These are phyloP conservation scores for Suhomyces faveliae DNA, from an alignment of 805 yeast species.

Conservation along the genomic window DNA sequence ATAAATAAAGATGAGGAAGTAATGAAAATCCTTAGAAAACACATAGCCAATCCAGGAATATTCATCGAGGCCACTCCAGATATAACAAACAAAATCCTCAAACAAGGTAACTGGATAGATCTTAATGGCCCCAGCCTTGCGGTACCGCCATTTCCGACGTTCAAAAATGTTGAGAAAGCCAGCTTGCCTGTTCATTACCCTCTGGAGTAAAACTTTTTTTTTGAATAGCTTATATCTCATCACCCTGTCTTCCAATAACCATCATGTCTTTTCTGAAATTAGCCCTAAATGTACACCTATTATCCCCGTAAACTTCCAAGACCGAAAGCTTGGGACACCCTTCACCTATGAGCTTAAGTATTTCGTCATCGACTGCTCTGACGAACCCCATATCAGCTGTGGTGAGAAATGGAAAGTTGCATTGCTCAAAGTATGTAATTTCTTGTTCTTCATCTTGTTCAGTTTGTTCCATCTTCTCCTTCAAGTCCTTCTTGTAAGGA, in stretches of 20 bases:
- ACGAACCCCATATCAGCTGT: constrained; percentile 79
- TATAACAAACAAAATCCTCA: constrained; percentile 27
- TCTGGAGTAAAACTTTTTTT: too few species aligned
- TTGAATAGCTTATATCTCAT: constrained; percentile 8
- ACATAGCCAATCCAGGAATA: constrained; percentile 36
- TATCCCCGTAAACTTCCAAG: constrained; percentile 80
- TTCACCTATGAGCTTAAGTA: constrained; percentile 54
- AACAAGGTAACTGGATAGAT: constrained; percentile 19
- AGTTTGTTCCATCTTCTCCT: constrained; percentile 13
- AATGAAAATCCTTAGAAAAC: constrained; percentile 18
- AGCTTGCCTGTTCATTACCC: constrained; percentile 44
- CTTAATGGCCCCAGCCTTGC: constrained; percentile 18
- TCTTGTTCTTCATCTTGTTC: constrained; percentile 9
- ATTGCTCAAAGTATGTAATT: constrained; percentile 15
- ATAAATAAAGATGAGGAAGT: constrained; percentile 21
- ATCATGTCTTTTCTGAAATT: constrained; percentile 51
- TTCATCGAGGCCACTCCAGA: constrained; percentile 34
- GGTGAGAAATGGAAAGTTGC: constrained; percentile 56
- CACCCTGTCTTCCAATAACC: constrained; percentile 71
- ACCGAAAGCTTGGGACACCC: constrained; percentile 62
- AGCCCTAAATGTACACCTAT: constrained; percentile 60
- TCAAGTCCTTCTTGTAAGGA: constrained; percentile 21
- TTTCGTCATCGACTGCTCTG: constrained; percentile 67
- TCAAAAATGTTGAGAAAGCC: constrained; percentile 66
- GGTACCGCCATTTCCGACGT: constrained; percentile 49